Evolutionary conservation across 306 rosid species (phyloP).

Genomic region (Ormosia emarginata): DNA sequence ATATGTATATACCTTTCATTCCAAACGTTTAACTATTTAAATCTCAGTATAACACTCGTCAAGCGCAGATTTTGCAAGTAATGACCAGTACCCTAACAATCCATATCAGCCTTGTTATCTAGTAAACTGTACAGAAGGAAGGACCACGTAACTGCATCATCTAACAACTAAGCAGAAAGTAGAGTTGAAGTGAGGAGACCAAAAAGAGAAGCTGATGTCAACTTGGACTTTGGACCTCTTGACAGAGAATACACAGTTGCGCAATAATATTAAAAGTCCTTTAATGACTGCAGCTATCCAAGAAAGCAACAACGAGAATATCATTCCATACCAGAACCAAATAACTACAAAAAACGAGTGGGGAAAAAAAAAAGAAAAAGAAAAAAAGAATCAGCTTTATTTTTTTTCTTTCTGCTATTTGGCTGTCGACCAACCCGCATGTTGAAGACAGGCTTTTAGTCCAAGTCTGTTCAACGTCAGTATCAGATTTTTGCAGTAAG

Average conservation of each 20-base stretch:
- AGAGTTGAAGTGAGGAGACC: constrained; percentile 26
- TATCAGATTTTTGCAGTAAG: constrained; percentile 34
- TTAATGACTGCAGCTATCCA: constrained; percentile 5
- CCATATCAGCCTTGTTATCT: background rate
- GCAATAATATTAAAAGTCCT: constrained; percentile 23
- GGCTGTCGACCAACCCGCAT: background rate
- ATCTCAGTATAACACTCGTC: background rate
- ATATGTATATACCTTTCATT: background rate
- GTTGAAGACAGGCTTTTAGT: constrained; percentile 23
- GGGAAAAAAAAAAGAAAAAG: background rate
- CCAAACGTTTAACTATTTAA: background rate
- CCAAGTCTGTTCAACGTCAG: constrained; percentile 27
- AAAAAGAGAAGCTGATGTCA: constrained; percentile 30
- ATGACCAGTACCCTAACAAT: background rate
- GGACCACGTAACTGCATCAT: background rate
- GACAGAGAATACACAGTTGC: constrained; percentile 21
- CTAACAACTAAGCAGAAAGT: background rate
- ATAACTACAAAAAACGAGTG: background rate
- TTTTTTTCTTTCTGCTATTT: background rate
- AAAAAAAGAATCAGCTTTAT: background rate
- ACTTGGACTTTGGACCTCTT: constrained; percentile 29
- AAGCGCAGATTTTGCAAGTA: background rate
- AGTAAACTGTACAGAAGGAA: background rate
- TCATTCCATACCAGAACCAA: background rate
- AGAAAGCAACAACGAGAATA: constrained; percentile 24